Percentiles rank a stretch among this genome's conserved stretches.
These are phyloP conservation scores for Starmerella geochares DNA, from an alignment of 805 yeast species.

Conservation along the genomic window DNA sequence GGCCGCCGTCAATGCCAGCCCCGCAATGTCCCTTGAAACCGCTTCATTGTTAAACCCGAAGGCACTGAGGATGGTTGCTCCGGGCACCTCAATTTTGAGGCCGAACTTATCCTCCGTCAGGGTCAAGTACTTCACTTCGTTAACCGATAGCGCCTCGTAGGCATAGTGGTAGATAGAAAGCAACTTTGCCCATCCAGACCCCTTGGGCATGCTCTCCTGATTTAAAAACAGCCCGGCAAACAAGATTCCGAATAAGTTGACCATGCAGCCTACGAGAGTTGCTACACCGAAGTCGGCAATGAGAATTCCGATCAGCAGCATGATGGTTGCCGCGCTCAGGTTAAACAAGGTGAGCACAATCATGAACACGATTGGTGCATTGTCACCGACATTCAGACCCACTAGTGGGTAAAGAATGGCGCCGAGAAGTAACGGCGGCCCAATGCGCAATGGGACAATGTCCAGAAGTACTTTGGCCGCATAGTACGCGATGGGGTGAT, in stretches of 20 bases:
- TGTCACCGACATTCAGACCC: slow-evolving; percentile 69
- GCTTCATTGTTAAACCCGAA: slow-evolving; percentile 87
- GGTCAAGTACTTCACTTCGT: slow-evolving; percentile 80
- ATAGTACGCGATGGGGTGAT: slow-evolving; percentile 78
- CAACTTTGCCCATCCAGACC: slow-evolving; percentile 58
- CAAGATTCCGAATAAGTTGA: slow-evolving; percentile 70
- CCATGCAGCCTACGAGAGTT: slow-evolving; percentile 73
- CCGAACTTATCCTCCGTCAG: slow-evolving; percentile 86
- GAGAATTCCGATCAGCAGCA: slow-evolving; percentile 77
- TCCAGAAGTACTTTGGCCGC: slow-evolving; percentile 80
- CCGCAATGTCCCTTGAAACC: slow-evolving; percentile 52
- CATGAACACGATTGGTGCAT: slow-evolving; percentile 61
- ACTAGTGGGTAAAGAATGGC: slow-evolving; percentile 81
- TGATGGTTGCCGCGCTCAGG: slow-evolving; percentile 72
- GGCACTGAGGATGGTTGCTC: slow-evolving; percentile 90
- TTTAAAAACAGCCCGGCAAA: slow-evolving; percentile 93
- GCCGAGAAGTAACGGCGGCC: slow-evolving; percentile 81
- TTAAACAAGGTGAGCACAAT: slow-evolving; percentile 71
- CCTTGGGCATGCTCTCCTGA: slow-evolving; percentile 50
- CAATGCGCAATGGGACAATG: slow-evolving; percentile 76
- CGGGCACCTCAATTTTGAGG: slow-evolving; percentile 88
- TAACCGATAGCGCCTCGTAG: slow-evolving; percentile 82
- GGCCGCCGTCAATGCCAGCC: slow-evolving; percentile 47
- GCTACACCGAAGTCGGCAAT: slow-evolving; percentile 88
- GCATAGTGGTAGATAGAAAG: slow-evolving; percentile 91